Evolutionary conservation across 2,329 filamentous ascomycete genomes (phyloP), one percentile per base, ranked within the genome.

Genomic region (Colletotrichum tabaci): DNA sequence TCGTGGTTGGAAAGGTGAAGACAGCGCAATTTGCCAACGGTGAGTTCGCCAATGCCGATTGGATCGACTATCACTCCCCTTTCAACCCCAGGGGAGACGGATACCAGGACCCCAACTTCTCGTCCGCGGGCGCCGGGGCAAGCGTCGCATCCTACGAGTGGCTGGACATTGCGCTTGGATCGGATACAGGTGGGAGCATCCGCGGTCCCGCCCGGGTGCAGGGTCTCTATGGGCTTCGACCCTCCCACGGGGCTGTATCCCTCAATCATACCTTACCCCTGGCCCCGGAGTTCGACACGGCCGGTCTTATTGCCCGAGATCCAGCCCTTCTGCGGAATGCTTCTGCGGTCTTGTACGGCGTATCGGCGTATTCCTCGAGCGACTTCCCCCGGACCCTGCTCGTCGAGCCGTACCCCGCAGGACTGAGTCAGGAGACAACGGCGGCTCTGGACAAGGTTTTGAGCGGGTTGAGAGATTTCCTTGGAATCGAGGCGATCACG

Each of bases 11-110:
- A 6, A 85, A 85, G 74, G 82, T 82, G 67, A 84, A 83, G 66
- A 80, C 82, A 6, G 80, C 80, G 18, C 82, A 84, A 65, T 86
- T 87, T 73, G 85, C 84, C 13, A 77, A 80, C 44, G 70, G 74
- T 6, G 78, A 79, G 68, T 76, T 76, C 8, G 83, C 86, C 2
- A 88, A 86, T 0, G 84, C 82, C 1, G 87, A 89, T 64, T 85
- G 26, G 71, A 71, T 80, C 6, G 78, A 80, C 49, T 74, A 75
- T 30, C 77, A 75, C 15, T 69, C 74, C 3, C 76, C 78, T 0
- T 76, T 76, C n/a, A 80, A 79, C 66, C 78, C 77, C 3, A 75
- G 79, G 7, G 79, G 77, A 0, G 78, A 80, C 21, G 71, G 74
- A 1, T 80, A 79, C 52, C 76, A 76, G 30, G 61, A 70, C 21